phyloP scores from a whole-genome alignment of 371 early-diverging fungal genomes.

The Rhizopus arrhizus region DNA sequence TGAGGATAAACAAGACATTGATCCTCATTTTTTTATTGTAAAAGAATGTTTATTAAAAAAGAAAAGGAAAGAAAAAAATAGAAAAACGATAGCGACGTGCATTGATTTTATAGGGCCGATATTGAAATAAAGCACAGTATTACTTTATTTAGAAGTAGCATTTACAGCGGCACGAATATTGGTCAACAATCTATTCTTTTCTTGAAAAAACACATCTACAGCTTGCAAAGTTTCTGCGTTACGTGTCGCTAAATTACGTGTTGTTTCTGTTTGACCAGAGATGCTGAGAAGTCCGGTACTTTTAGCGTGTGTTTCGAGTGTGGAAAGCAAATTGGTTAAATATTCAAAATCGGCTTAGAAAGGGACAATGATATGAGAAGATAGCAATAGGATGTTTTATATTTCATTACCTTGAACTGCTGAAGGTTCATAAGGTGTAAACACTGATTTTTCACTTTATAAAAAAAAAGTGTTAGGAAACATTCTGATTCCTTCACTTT shows the following conservation, averaged over 20 bases:
- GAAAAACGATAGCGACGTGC: neutral
- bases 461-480: neutral
- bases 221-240: constrained; percentile 46
- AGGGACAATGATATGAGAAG: neutral
- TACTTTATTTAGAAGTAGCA: constrained; percentile 21
- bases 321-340: constrained; percentile 30
- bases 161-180: constrained; percentile 47
- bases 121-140: neutral
- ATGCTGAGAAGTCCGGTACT: constrained; percentile 47
- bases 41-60: neutral
- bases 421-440: constrained; percentile 37
- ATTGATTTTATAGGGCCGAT: constrained; percentile 4
- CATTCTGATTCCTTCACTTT: neutral
- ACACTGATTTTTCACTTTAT: constrained; percentile 41
- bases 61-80: neutral
- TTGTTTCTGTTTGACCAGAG: constrained; percentile 36
- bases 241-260: constrained; percentile 43
- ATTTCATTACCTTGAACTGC: constrained; percentile 36
- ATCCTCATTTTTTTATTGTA: neutral
- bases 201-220: constrained; percentile 44
- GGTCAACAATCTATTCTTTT: constrained; percentile 42
- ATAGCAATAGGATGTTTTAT: neutral
- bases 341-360: constrained; percentile 45
- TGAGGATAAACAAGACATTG: neutral
- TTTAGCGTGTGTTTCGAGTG: constrained; percentile 42